Conservation (phyloP, 1,284 basidiomycete genomes). For the Boletellus dicymbophilus region DNA sequence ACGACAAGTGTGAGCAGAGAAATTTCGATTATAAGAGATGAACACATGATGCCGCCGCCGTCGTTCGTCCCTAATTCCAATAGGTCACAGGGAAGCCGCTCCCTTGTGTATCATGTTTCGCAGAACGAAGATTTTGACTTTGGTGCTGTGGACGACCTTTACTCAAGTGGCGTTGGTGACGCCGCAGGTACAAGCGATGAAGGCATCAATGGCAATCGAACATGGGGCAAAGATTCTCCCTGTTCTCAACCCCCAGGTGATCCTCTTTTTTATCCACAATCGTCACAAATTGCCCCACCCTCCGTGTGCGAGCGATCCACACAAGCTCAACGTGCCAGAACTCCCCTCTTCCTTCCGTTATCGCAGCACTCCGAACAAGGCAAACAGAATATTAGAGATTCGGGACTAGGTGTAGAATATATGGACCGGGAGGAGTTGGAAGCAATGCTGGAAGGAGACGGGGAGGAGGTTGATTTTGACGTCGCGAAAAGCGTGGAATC, state of each 20-base stretch:
- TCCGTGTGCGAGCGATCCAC: conserved; percentile 33
- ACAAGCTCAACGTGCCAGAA: conserved; percentile 28
- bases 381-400: conserved; percentile 49
- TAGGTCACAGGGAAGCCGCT: conserved; percentile 9
- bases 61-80: conserved; percentile 18
- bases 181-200: conserved; percentile 2
- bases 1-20: conserved; percentile 15
- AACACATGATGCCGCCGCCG: conserved; percentile 33
- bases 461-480: conserved; percentile 57
- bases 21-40: conserved; percentile 16
- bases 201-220: not conserved
- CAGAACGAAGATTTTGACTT: conserved; percentile 21
- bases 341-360: conserved; percentile 64
- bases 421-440: conserved; percentile 65
- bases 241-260: conserved; percentile 5
- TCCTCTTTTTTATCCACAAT: conserved; percentile 30
- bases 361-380: conserved; percentile 61
- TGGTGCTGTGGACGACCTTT: conserved; percentile 11
- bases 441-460: conserved; percentile 66
- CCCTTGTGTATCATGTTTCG: conserved; percentile 15
- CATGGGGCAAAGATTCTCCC: not conserved
- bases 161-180: not conserved
- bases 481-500: conserved; percentile 15
- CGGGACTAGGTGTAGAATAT: conserved; percentile 62
- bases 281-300: conserved; percentile 24